Conservation (phyloP, 129 eudicot species). For the Arctium minus region DNA sequence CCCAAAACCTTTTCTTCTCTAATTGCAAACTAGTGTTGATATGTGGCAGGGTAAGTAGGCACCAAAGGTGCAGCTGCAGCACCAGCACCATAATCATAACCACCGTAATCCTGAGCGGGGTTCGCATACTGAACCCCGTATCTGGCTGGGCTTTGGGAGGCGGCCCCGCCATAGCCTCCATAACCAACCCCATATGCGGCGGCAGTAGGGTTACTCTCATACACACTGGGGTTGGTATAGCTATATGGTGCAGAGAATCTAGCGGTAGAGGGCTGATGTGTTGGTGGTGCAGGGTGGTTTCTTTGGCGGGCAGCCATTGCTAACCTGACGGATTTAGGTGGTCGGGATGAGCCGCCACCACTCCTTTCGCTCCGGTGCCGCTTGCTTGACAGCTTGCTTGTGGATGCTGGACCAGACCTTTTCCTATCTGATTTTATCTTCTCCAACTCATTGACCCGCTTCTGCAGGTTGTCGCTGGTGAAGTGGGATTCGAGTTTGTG, state of each 20-base stretch:
- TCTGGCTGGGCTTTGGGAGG: slow-evolving; percentile 24
- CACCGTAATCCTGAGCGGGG: slow-evolving; percentile 3
- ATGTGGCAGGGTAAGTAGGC: not conserved
- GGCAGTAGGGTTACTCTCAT: slow-evolving; percentile 17
- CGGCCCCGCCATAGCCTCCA: slow-evolving; percentile 30
- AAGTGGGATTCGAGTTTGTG: slow-evolving; percentile 49
- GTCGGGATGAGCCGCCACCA: slow-evolving; percentile 31
- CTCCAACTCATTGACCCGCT: slow-evolving; percentile 34
- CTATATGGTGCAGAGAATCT: slow-evolving; percentile 35
- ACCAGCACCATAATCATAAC: not conserved
- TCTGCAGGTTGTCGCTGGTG: slow-evolving; percentile 29
- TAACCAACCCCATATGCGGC: slow-evolving; percentile 28
- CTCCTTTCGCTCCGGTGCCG: slow-evolving; percentile 20
- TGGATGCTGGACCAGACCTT: slow-evolving; percentile 12
- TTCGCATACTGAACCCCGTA: slow-evolving; percentile 17
- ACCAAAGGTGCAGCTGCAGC: not conserved
- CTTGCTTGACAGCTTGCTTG: slow-evolving; percentile 36
- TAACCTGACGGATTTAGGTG: slow-evolving; percentile 27
- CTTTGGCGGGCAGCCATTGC: slow-evolving; percentile 33
- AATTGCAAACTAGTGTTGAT: not conserved
- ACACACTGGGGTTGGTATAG: slow-evolving; percentile 26
- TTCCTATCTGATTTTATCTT: slow-evolving; percentile 40
- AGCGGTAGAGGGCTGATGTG: slow-evolving; percentile 19
- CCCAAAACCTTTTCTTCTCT: not conserved
- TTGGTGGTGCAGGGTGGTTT: slow-evolving; percentile 15